Percentiles rank a stretch among this genome's conserved stretches.
phyloP scores from a whole-genome alignment of 2,329 filamentous ascomycete genomes.

The Passalora sequoiae region DNA sequence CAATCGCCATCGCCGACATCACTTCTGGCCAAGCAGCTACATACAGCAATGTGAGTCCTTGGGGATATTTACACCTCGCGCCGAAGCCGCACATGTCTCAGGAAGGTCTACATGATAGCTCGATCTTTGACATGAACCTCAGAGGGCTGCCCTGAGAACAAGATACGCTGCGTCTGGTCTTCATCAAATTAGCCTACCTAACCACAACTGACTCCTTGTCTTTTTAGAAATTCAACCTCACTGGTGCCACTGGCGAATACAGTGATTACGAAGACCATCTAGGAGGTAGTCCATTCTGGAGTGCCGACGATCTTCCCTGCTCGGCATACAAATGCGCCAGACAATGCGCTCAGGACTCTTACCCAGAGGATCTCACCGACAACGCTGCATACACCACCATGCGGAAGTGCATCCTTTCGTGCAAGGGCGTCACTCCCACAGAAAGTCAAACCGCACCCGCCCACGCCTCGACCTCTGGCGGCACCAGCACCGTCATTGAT shows the following conservation, averaged over 20 bases:
- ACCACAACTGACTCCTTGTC: too few relatives aligned
- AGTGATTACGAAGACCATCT: conserved; percentile 29
- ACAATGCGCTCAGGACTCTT: conserved; percentile 26
- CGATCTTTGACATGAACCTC: too few relatives aligned
- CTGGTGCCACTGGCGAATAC: conserved; percentile 26
- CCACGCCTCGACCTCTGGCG: conserved; percentile 6
- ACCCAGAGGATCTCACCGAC: conserved; percentile 27
- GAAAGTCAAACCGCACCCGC: conserved; percentile 18
- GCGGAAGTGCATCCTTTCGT: conserved; percentile 27
- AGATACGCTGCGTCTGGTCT: too few relatives aligned
- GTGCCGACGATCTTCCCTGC: conserved; percentile 28
- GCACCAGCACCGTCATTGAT: conserved; percentile 4
- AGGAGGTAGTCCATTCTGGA: conserved; percentile 29
- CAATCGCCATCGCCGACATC: conserved; percentile 28
- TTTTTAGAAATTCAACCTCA: conserved; percentile 30
- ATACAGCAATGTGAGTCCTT: conserved; percentile 27
- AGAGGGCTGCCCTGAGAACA: too few relatives aligned
- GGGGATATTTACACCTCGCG: too few relatives aligned
- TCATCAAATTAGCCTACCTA: too few relatives aligned
- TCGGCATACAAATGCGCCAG: conserved; percentile 27
- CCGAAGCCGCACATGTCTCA: too few relatives aligned
- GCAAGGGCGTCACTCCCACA: conserved; percentile 25
- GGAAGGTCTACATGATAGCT: too few relatives aligned
- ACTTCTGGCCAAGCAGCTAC: conserved; percentile 21
- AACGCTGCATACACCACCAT: conserved; percentile 25